These are phyloP conservation scores for Chalaropsis ovoidea DNA, from an alignment of 2,329 filamentous ascomycete species.

Conservation along the genomic window DNA sequence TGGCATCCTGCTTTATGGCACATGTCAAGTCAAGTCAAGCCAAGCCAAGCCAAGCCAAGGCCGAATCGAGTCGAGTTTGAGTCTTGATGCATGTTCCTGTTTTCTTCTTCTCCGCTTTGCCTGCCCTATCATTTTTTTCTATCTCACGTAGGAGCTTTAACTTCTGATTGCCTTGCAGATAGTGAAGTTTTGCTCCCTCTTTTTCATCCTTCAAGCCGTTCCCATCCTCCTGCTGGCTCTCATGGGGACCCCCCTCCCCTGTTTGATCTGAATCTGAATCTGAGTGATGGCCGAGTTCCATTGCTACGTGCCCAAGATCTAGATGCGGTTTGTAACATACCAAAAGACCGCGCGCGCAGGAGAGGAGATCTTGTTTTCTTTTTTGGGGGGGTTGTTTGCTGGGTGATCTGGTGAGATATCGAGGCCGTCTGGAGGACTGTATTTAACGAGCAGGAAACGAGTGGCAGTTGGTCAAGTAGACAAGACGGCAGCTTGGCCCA, in stretches of 20 bases:
- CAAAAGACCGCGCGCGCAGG: neutral
- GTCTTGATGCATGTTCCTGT: slow-evolving; percentile 1
- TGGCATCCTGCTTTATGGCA: slow-evolving; percentile 7
- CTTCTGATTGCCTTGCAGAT: neutral
- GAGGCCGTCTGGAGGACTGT: too few relatives aligned
- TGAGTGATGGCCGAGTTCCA: neutral
- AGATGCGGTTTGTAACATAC: slow-evolving; percentile 2
- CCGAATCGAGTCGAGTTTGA: neutral
- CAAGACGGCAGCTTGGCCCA: neutral
- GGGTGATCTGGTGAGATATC: neutral
- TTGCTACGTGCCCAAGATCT: neutral
- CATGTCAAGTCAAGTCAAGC: neutral
- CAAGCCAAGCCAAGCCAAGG: neutral
- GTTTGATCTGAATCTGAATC: neutral
- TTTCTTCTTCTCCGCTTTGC: neutral
- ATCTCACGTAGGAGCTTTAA: neutral
- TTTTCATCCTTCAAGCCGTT: neutral
- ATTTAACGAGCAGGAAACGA: too few relatives aligned
- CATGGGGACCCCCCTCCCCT: neutral
- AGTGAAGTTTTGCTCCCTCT: neutral
- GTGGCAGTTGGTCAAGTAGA: too few relatives aligned
- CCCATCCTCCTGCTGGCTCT: neutral
- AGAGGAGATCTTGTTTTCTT: too few relatives aligned
- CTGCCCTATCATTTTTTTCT: slow-evolving; percentile 9
- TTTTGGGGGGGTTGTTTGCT: too few relatives aligned